A percentile compares a stretch with the other conserved stretches of the same genome.
Conservation (phyloP, 192 early-diverging fungal genomes). For the Podila clonocystis region DNA sequence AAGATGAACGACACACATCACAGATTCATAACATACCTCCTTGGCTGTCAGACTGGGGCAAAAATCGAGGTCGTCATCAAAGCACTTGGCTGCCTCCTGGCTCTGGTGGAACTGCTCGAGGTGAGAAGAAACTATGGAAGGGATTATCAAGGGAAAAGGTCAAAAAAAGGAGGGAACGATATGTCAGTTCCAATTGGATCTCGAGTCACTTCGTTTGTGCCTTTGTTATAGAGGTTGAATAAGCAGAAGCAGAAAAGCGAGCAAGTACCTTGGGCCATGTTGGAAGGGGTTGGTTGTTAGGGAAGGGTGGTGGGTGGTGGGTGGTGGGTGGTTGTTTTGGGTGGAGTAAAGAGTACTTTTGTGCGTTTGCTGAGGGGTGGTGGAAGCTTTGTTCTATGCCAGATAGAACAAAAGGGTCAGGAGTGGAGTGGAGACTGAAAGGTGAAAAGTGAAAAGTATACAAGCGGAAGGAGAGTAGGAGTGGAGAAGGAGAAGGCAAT, state of each 20-base stretch:
- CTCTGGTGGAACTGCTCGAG: slow-evolving; percentile 58
- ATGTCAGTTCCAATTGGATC: not conserved
- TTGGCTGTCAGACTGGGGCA: slow-evolving; percentile 63
- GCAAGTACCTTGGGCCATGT: slow-evolving; percentile 23
- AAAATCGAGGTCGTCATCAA: slow-evolving; percentile 68
- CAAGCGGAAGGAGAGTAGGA: not conserved
- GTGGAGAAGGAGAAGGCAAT: not conserved
- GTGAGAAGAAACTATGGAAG: slow-evolving; percentile 36
- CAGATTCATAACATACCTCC: slow-evolving; percentile 42
- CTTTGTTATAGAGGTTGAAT: too few species aligned
- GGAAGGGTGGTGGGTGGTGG: not conserved
- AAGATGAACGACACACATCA: not conserved
- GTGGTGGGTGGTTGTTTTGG: not conserved
- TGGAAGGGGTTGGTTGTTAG: not conserved
- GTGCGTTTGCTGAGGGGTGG: too few species aligned
- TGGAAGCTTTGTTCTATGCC: too few species aligned
- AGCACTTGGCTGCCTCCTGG: slow-evolving; percentile 62
- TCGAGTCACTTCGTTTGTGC: not conserved
- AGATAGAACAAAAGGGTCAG: not conserved
- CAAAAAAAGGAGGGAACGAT: not conserved
- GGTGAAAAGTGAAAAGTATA: not conserved
- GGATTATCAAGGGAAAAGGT: not conserved
- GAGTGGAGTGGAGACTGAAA: not conserved
- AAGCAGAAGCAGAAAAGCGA: not conserved
- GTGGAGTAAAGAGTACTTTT: too few species aligned